Evolutionary conservation across 768 basidiomycete genomes (phyloP).

Genomic region (Mycena crocata): DNA sequence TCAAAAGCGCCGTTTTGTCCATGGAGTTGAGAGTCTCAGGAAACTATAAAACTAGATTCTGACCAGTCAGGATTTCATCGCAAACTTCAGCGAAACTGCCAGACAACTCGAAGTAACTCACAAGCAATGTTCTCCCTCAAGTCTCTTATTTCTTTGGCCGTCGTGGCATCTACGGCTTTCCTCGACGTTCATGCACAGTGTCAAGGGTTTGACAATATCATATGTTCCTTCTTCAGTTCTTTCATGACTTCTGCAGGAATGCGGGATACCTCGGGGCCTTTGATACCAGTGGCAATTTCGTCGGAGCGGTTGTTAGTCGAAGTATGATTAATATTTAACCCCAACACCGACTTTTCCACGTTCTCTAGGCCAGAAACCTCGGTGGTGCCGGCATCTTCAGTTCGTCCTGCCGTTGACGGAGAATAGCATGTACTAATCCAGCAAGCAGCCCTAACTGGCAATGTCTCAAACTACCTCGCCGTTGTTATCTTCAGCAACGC

Average conservation of each 20-base stretch:
- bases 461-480: conserved; percentile 12
- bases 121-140: conserved; percentile 3
- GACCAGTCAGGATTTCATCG: not conserved
- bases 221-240: not conserved
- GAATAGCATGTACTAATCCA: not conserved
- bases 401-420: not conserved
- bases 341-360: not conserved
- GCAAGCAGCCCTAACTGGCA: conserved; percentile 5
- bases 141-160: not conserved
- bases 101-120: not conserved
- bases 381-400: conserved; percentile 19
- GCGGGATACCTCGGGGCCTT: conserved; percentile 20
- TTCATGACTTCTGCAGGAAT: not conserved
- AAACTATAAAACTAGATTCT: no score
- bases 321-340: not conserved
- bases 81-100: not conserved
- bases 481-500: conserved; percentile 10
- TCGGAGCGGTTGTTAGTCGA: conserved; percentile 17
- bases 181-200: conserved; percentile 9
- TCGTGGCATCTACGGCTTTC: not conserved
- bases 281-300: conserved; percentile 5
- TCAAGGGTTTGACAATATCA: not conserved
- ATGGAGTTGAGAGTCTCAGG: no score
- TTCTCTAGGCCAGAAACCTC: not conserved
- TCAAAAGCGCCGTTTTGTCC: no score